Conservation (phyloP, 164 flowering plant species). For the Sedum album region DNA sequence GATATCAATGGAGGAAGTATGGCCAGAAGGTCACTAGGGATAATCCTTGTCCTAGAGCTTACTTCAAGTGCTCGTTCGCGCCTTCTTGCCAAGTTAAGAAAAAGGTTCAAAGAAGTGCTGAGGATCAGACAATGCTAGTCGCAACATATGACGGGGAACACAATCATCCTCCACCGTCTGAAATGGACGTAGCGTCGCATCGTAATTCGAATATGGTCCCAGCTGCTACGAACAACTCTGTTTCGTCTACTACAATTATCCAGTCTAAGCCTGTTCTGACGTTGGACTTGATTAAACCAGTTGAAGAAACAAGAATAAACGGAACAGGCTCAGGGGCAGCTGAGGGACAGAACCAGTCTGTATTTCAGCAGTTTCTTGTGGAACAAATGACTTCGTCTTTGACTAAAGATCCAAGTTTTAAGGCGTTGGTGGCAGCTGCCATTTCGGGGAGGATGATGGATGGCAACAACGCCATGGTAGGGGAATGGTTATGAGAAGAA, state of each 20-base stretch:
- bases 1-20: slow-evolving; percentile 67
- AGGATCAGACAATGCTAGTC: slow-evolving; percentile 40
- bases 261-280: slow-evolving; percentile 6
- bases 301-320: not conserved
- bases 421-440: slow-evolving; percentile 53
- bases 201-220: slow-evolving; percentile 2
- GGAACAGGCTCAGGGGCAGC: not conserved
- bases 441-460: slow-evolving; percentile 35
- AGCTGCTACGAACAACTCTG: not conserved
- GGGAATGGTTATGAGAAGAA: not conserved
- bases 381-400: slow-evolving; percentile 44
- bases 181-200: slow-evolving; percentile 7
- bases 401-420: slow-evolving; percentile 49
- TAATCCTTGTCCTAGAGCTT: slow-evolving; percentile 61
- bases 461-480: not conserved
- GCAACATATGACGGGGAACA: slow-evolving; percentile 65
- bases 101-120: slow-evolving; percentile 68
- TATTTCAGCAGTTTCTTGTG: slow-evolving; percentile 24
- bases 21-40: slow-evolving; percentile 65
- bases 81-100: slow-evolving; percentile 61
- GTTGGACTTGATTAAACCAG: slow-evolving; percentile 17
- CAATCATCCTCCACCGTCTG: slow-evolving; percentile 28
- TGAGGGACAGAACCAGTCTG: slow-evolving; percentile 12
- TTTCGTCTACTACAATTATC: not conserved
- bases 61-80: slow-evolving; percentile 54